phyloP scores from a whole-genome alignment of 192 early-diverging fungal species.

The Spizellomyces punctatus region DNA sequence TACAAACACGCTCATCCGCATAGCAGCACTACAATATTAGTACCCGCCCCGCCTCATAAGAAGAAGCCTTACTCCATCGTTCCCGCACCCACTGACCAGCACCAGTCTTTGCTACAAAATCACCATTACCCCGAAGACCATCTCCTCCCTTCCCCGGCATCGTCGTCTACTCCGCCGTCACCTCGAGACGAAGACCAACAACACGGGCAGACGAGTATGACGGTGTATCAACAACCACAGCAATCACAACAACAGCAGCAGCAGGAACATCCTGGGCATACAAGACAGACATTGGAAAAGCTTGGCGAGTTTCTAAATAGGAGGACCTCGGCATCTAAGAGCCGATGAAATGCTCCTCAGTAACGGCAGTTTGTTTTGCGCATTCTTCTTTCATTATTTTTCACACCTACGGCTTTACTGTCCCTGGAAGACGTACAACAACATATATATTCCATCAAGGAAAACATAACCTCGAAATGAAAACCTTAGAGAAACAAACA shows the following conservation, averaged over 20 bases:
- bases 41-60: slow-evolving; percentile 1
- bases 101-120: no score
- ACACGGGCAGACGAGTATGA: neutral
- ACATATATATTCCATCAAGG: no score
- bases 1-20: slow-evolving; percentile 3
- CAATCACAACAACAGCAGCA: slow-evolving; percentile 10
- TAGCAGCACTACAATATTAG: neutral
- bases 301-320: slow-evolving; percentile 18
- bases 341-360: no score
- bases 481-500: no score
- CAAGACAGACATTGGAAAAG: slow-evolving; percentile 14
- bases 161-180: slow-evolving; percentile 2
- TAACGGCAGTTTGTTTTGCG: no score
- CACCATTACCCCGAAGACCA: neutral
- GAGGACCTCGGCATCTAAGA: neutral
- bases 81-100: neutral
- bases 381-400: no score
- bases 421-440: no score
- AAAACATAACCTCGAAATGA: no score
- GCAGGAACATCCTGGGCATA: neutral
- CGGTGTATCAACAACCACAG: neutral
- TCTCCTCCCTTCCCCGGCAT: slow-evolving; percentile 3
- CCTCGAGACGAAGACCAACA: neutral
- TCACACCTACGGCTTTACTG: no score
- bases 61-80: slow-evolving; percentile 22